Base-by-base conservation (phyloP, 129 eudicot species). In the Centaurea solstitialis region DNA sequence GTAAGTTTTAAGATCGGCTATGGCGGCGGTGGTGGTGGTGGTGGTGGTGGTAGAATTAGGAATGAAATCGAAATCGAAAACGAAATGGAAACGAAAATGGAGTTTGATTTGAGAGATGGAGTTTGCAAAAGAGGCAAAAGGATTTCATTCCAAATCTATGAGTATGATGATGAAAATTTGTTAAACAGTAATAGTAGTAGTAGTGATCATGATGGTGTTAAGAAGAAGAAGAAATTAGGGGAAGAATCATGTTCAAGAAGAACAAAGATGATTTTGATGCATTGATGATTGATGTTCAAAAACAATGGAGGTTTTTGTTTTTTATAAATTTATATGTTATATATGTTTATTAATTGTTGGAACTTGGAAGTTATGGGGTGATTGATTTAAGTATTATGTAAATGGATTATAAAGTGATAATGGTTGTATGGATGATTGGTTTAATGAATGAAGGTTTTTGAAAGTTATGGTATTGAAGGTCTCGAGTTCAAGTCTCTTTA, bases 71-170 rank as follows among this genome's bases (percentile, higher is more conserved):
- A 80, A n/a, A n/a, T n/a, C n/a, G n/a, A n/a, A n/a, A 70, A 72
- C n/a, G 84, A 37, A 13, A 57, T 23, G 13, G 80, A 80, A 4
- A 22, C 35, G 9, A 33, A 68, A 23, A 68, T 43, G 23, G 90
- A 62, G 7, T 80, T 33, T 75, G 90, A 84, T 81, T 82, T 73
- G 76, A 74, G 74, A 70, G 64, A 7, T 73, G 86, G 85, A n/a
- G 76, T 88, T 53, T 80, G 86, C 74, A 88, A 76, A 50, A 70
- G 82, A 17, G 88, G 90, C 67, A 90, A 87, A 75, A 86, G 90
- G 39, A 75, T 87, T 33, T 76, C 79, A 2, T 89, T 79, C 38
- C 68, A 84, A 69, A 64, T 61, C 2, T 18, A 59, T 62, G 76
- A 74, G 1, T 26, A 59, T 62, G 76, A 74, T 20, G 80, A 67